Evolutionary conservation across 208 protist genomes (phyloP).

Genomic region (Tritrichomonas musculus): DNA sequence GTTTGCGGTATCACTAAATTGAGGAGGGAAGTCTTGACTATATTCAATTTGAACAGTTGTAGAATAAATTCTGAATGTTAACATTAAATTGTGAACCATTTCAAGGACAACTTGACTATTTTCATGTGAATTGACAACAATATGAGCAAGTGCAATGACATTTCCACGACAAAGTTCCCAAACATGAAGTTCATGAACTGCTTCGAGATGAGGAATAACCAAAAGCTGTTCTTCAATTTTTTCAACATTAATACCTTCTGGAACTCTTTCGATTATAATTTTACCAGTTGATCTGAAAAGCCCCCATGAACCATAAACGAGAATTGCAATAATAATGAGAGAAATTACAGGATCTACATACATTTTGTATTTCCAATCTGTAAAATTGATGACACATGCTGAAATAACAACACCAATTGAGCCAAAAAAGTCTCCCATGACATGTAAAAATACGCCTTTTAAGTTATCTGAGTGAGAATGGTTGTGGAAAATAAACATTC

Average conservation of each 20-base stretch:
- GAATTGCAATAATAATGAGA: slow-evolving; percentile 43
- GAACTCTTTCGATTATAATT: slow-evolving; percentile 41
- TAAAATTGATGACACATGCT: slow-evolving; percentile 35
- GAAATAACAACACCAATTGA: slow-evolving; percentile 46
- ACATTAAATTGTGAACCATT: not conserved
- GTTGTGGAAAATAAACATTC: slow-evolving; percentile 14
- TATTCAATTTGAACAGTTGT: slow-evolving; percentile 23
- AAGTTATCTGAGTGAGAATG: slow-evolving; percentile 36
- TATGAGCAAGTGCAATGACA: slow-evolving; percentile 41
- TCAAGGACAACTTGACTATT: not conserved
- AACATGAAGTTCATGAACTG: slow-evolving; percentile 49
- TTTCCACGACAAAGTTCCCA: slow-evolving; percentile 39
- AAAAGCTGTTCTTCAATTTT: slow-evolving; percentile 30
- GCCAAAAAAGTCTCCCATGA: slow-evolving; percentile 46
- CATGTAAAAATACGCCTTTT: slow-evolving; percentile 45
- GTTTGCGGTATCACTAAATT: not conserved
- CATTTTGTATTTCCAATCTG: slow-evolving; percentile 12
- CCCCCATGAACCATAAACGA: slow-evolving; percentile 18
- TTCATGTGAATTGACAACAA: slow-evolving; percentile 28
- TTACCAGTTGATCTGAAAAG: not conserved
- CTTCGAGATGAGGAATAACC: slow-evolving; percentile 32
- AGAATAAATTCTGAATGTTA: not conserved
- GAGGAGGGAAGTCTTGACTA: not conserved
- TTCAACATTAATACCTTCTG: slow-evolving; percentile 27
- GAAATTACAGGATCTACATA: slow-evolving; percentile 42